Evolutionary conservation across 768 basidiomycete genomes (phyloP), one percentile per base, ranked within the genome.

Genomic region (Lepiota venenata): DNA sequence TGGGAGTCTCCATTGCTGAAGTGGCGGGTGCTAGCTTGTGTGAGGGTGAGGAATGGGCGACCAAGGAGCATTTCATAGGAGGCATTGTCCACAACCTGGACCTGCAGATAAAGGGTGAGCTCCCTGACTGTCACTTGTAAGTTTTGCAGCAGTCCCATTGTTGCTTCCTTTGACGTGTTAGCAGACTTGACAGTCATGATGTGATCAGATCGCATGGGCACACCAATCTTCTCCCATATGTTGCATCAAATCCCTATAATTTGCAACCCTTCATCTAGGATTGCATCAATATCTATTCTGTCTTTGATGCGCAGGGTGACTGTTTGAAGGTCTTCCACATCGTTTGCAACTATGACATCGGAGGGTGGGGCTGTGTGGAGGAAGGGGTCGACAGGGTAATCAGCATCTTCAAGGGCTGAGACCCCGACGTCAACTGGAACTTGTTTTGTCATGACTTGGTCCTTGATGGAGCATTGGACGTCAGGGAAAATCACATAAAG

Each of bases 51-150:
- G 48, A 63, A 63, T 0, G 58, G 60, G 5, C 56, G 21, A 1
- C 60, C 60, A 2, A 63, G 41, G 15, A 63, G 58, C 18, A 63
- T 47, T 11, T 63, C 58, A 32, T 57, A 63, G 5, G 62, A 43
- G 4, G 60, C 60, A n/a, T 57, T 38, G 16, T 61, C 49, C 2
- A 61, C 56, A 7, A 63, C 55, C 11, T 63, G 60, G n/a, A 58
- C 58, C 46, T 63, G 62, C 4, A 61, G 12, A 37, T 59, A 59
- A 22, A 63, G 50, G 9, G 47, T 48, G 11, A 50, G 41, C 2
- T 50, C 56, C 35, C 61, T 58, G 20, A 62, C 48, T n/a, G 2
- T 47, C 18, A 60, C 25, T 18, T 51, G 50, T 14, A 62, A 36
- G 29, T 62, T 50, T 1, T 37, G 56, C 2, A 56, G 42, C 2